A percentile compares a stretch with the other conserved stretches of the same genome.
These are phyloP conservation scores for Flammula alnicola DNA, from an alignment of 1,284 basidiomycete species.

Conservation along the genomic window DNA sequence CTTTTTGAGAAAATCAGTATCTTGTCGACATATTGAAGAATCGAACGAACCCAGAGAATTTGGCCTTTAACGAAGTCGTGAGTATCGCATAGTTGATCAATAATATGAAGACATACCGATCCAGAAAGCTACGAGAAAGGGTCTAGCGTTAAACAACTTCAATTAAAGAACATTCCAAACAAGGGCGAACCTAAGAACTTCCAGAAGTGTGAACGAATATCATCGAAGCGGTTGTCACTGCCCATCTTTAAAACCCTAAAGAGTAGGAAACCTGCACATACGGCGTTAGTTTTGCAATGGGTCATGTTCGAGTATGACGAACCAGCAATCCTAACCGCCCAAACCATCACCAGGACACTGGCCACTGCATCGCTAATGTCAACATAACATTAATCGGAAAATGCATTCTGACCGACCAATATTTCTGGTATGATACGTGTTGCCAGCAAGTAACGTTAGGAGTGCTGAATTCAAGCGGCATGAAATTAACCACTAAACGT, in stretches of 20 bases:
- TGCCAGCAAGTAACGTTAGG: conserved; percentile 55
- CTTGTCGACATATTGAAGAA: not conserved
- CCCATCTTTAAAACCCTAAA: conserved; percentile 72
- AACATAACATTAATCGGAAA: not conserved
- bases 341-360: conserved; percentile 66
- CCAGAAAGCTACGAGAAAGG: conserved; percentile 54
- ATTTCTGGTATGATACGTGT: conserved; percentile 64
- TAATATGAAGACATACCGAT: conserved; percentile 40
- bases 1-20: conserved; percentile 31
- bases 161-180: not conserved
- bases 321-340: conserved; percentile 60
- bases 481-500: not conserved
- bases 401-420: conserved; percentile 36
- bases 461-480: conserved; percentile 41
- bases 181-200: conserved; percentile 58
- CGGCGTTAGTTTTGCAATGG: conserved; percentile 7
- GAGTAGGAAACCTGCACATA: conserved; percentile 57
- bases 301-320: conserved; percentile 3
- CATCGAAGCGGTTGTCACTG: conserved; percentile 68
- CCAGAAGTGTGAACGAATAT: conserved; percentile 68
- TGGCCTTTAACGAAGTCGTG: conserved; percentile 39
- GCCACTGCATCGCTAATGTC: conserved; percentile 36
- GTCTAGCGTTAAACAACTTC: not conserved
- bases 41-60: conserved; percentile 54
- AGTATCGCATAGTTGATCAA: too few species aligned